Base-by-base conservation (phyloP, 2,329 filamentous ascomycete genomes). In the Herpotrichia juniperi region DNA sequence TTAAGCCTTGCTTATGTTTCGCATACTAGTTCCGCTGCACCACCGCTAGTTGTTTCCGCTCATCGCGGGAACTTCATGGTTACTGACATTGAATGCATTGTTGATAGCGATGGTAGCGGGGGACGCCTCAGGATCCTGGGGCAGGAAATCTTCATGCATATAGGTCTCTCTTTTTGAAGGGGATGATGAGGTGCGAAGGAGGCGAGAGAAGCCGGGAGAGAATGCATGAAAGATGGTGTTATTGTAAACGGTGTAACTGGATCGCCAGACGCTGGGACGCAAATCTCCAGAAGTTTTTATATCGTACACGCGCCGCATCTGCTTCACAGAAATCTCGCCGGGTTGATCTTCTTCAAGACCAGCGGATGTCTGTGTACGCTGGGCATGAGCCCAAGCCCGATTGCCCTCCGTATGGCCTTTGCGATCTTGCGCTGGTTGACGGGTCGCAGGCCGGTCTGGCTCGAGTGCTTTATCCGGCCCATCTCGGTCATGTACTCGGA, bases 401-500 rank as follows among this genome's bases (percentile, higher is more conserved):
- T 88, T 17, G 90, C 88, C 63, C 94, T 84, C 60, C 94, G 82
- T 65, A 99, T 89, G 47, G 96, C 93, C 80, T 96, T 97, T 56
- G 93, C 90, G 70, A 99, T 86, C 77, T 89, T 92, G 62, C 94
- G 84, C 79, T 99, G 94, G 79, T 97, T 97, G 60, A 90, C 88
- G 2, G 90, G 89, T 51, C 91, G 84, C 55, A 99, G 79, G 12
- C 91, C 91, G 0, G 93, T 97, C 21, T 87, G 79, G 5, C 74
- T 81, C n/a, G 84, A 81, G 71, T 89, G 86, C 76, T 86, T 89
- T 73, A 99, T 97, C 53, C 92, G 86, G 45, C 93, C 94, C 78
- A 91, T 90, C 10, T 87, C 77, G 0, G 90, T 91, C 67, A 94
- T 89, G 73, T 89, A 97, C 73, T 97, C 92, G 26, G 89, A 89